These are phyloP conservation scores for Phytophthora fragariae DNA, from an alignment of 352 stramenopile genomes.

Conservation along the genomic window DNA sequence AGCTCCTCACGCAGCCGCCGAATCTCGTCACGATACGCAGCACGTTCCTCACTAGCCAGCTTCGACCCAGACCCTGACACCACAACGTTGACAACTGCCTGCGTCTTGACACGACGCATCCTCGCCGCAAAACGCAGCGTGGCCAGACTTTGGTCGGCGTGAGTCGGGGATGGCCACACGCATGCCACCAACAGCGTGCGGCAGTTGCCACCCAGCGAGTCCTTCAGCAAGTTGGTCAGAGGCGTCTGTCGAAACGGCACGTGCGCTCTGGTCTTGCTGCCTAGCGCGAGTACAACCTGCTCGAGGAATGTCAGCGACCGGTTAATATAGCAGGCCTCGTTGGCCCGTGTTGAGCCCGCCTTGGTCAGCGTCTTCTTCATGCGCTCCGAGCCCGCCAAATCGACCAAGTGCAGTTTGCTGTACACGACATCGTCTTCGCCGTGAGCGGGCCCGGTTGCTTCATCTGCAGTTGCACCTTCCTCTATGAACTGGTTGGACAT, in stretches of 20 bases:
- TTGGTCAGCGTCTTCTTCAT: slow-evolving; percentile 85
- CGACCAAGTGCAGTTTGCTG: slow-evolving; percentile 93
- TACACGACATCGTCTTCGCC: slow-evolving; percentile 44
- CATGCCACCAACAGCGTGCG: slow-evolving; percentile 87
- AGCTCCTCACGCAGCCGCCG: slow-evolving; percentile 64
- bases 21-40: slow-evolving; percentile 57
- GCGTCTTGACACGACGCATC: slow-evolving; percentile 87
- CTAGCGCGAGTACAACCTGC: slow-evolving; percentile 92
- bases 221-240: slow-evolving; percentile 92
- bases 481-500: slow-evolving; percentile 35
- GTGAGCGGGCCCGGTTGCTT: background rate
- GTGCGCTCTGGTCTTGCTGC: slow-evolving; percentile 87
- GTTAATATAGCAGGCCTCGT: slow-evolving; percentile 67
- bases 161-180: slow-evolving; percentile 73
- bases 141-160: slow-evolving; percentile 86
- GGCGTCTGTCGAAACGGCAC: slow-evolving; percentile 95
- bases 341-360: slow-evolving; percentile 46
- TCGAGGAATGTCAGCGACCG: slow-evolving; percentile 81
- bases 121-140: slow-evolving; percentile 93
- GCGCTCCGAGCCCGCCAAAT: slow-evolving; percentile 93
- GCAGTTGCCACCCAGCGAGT: slow-evolving; percentile 86
- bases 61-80: slow-evolving; percentile 14
- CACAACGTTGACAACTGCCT: slow-evolving; percentile 69
- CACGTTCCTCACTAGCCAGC: slow-evolving; percentile 27
- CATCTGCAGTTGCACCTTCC: slow-evolving; percentile 14